Evolutionary conservation across 306 rosid species (phyloP).

Genomic region (Rosa persica): DNA sequence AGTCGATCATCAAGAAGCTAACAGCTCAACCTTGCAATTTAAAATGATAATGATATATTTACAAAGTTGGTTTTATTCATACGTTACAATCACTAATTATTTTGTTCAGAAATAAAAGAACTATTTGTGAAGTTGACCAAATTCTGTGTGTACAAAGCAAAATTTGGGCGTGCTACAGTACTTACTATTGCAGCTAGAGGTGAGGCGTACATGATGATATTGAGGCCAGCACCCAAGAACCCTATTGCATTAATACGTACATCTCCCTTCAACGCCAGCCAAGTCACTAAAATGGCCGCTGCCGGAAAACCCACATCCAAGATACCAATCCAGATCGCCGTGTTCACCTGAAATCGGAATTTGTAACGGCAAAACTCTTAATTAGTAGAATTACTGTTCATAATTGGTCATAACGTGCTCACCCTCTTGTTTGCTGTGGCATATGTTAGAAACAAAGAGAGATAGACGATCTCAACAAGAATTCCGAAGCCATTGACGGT

Average conservation of each 20-base stretch:
- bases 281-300: constrained; percentile 27
- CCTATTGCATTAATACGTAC: constrained; percentile 46
- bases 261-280: constrained; percentile 45
- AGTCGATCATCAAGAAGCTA: background rate
- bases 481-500: constrained; percentile 65
- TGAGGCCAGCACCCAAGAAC: constrained; percentile 46
- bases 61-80: background rate
- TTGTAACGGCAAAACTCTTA: background rate
- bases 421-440: constrained; percentile 51
- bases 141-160: background rate
- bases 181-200: constrained; percentile 57
- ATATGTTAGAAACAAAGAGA: constrained; percentile 49
- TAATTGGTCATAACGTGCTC: background rate
- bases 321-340: constrained; percentile 33
- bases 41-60: background rate
- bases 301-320: constrained; percentile 44
- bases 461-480: constrained; percentile 44
- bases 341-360: constrained; percentile 35
- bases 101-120: background rate
- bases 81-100: background rate
- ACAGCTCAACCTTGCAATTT: background rate
- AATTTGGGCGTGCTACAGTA: background rate
- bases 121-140: background rate
- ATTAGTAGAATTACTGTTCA: background rate
- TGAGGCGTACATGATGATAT: constrained; percentile 60